Evolutionary conservation across 768 basidiomycete species (phyloP).

Genomic region (Rhizopogon roseolus): DNA sequence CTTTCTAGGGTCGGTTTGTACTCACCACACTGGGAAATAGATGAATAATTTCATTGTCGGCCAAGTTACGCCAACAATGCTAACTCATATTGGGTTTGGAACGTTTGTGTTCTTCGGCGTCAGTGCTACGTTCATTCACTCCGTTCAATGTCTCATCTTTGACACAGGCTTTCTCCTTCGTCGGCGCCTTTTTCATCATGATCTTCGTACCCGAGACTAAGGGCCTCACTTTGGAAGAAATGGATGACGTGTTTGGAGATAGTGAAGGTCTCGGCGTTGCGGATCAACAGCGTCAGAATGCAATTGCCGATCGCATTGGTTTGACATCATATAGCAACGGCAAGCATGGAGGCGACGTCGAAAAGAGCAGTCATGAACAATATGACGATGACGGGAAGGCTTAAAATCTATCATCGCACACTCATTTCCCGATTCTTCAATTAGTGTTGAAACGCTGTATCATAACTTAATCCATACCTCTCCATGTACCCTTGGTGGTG

Average conservation of each 20-base stretch:
- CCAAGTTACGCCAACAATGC: conserved; percentile 67
- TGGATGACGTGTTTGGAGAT: conserved; percentile 74
- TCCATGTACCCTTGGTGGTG: background rate
- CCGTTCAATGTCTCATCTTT: background rate
- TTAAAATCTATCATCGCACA: background rate
- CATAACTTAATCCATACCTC: background rate
- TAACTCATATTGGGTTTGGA: conserved; percentile 57
- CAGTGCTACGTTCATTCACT: conserved; percentile 13
- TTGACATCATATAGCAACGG: conserved; percentile 33
- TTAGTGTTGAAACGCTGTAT: background rate
- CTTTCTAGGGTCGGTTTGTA: background rate
- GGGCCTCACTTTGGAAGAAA: conserved; percentile 69
- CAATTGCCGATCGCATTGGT: conserved; percentile 62
- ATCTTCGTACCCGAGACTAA: conserved; percentile 75
- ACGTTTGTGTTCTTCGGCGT: conserved; percentile 79
- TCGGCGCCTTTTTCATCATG: conserved; percentile 63
- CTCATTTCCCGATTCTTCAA: too few relatives aligned
- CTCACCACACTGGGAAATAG: conserved; percentile 23
- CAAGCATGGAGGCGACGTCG: conserved; percentile 10
- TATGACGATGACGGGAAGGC: conserved; percentile 15
- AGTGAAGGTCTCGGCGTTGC: conserved; percentile 46
- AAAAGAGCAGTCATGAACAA: conserved; percentile 13
- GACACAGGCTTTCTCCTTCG: conserved; percentile 54
- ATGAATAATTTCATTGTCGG: conserved; percentile 69
- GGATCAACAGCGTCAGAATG: conserved; percentile 45